phyloP scores from a whole-genome alignment of 768 basidiomycete genomes.

The Boletus rubroflammeus region DNA sequence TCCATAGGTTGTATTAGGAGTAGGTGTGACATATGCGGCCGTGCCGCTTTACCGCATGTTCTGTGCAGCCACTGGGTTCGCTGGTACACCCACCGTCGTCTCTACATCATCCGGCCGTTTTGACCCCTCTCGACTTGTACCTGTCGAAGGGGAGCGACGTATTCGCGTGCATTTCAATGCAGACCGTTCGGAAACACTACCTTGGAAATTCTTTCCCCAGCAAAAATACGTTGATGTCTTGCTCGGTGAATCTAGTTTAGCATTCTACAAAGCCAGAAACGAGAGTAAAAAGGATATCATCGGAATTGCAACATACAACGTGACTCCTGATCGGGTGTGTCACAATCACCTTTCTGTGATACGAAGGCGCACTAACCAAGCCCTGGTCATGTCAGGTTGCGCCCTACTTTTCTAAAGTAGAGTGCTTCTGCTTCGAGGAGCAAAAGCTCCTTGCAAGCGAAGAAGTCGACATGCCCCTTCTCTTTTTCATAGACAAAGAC shows the following conservation, averaged over 20 bases:
- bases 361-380: background rate
- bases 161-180: constrained; percentile 98
- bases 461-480: constrained; percentile 95
- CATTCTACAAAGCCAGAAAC: constrained; percentile 95
- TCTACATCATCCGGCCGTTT: constrained; percentile 61
- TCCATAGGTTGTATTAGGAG: constrained; percentile 65
- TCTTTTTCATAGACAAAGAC: constrained; percentile 99
- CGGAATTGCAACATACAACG: constrained; percentile 98
- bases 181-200: constrained; percentile 81
- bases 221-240: constrained; percentile 87
- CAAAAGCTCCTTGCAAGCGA: constrained; percentile 92
- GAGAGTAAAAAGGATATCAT: constrained; percentile 82
- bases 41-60: constrained; percentile 98
- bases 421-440: constrained; percentile 99
- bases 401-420: constrained; percentile 98
- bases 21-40: constrained; percentile 93
- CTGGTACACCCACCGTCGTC: constrained; percentile 88
- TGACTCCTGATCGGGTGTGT: constrained; percentile 92
- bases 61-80: constrained; percentile 96
- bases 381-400: constrained; percentile 59
- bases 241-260: constrained; percentile 93
- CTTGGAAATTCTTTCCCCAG: constrained; percentile 91
- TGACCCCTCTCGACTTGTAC: constrained; percentile 79
- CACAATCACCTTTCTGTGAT: background rate
- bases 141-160: constrained; percentile 60